phyloP scores from a whole-genome alignment of 371 early-diverging fungal genomes.

The Blakeslea trispora region DNA sequence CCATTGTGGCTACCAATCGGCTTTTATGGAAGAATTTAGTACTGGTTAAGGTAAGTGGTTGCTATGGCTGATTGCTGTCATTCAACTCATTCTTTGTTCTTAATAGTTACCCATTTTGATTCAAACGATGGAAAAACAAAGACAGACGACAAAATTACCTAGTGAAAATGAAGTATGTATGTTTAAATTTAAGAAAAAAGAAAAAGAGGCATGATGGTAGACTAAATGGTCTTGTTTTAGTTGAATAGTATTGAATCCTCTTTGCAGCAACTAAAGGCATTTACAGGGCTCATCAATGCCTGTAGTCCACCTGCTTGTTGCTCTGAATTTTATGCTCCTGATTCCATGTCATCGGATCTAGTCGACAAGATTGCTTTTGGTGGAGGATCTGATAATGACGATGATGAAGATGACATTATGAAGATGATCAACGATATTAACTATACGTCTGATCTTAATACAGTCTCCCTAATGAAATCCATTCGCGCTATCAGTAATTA shows the following conservation, averaged over 20 bases:
- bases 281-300: conserved; percentile 49
- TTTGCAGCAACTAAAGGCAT: conserved; percentile 40
- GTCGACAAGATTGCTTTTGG: conserved; percentile 32
- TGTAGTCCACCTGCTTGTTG: conserved; percentile 40
- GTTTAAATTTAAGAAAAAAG: too few relatives aligned
- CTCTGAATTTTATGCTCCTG: conserved; percentile 32
- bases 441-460: conserved; percentile 30
- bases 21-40: conserved; percentile 47
- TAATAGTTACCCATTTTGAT: conserved; percentile 23
- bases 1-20: conserved; percentile 31
- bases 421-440: conserved; percentile 41
- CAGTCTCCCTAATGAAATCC: conserved; percentile 31
- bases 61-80: too few relatives aligned
- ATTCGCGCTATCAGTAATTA: conserved; percentile 32
- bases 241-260: conserved; percentile 45
- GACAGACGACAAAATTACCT: conserved; percentile 1
- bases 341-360: conserved; percentile 25
- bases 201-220: too few relatives aligned
- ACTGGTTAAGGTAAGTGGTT: conserved; percentile 47
- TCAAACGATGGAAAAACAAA: conserved; percentile 21
- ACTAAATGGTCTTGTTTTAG: too few relatives aligned
- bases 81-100: too few relatives aligned
- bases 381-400: conserved; percentile 18
- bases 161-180: conserved; percentile 26
- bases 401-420: conserved; percentile 47